A percentile compares a stretch with the other conserved stretches of the same genome.
phyloP scores from a whole-genome alignment of 2,329 filamentous ascomycete genomes.

The Leptodontidium sp. region DNA sequence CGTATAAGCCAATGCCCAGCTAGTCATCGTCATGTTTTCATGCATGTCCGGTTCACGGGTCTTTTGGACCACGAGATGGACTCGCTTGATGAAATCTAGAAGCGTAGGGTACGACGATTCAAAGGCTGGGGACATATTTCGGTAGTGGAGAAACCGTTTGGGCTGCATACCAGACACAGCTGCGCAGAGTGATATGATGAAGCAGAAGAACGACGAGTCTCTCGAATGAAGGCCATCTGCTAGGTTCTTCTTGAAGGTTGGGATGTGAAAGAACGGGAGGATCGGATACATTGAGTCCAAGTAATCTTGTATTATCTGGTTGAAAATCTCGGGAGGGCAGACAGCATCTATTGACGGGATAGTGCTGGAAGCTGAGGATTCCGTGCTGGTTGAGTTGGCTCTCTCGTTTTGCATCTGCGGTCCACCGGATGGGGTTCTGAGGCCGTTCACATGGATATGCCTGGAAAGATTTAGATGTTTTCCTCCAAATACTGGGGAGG shows the following conservation, averaged over 20 bases:
- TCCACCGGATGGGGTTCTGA: not conserved
- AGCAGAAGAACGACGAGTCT: not conserved
- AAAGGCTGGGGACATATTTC: not conserved
- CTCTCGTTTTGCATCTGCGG: not conserved
- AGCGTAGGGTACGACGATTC: not conserved
- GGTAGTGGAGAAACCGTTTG: not conserved
- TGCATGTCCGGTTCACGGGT: not conserved
- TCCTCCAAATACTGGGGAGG: not conserved
- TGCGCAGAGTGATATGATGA: not conserved
- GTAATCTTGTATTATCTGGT: not conserved
- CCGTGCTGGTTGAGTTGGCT: not conserved
- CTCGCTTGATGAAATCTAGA: slow-evolving; percentile 6
- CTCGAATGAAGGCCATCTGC: not conserved
- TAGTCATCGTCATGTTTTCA: slow-evolving; percentile 4
- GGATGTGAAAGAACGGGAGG: slow-evolving; percentile 1
- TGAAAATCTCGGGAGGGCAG: slow-evolving; percentile 1
- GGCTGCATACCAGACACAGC: not conserved
- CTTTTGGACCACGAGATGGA: not conserved
- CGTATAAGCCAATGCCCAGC: not conserved
- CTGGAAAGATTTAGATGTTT: not conserved
- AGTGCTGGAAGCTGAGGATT: not conserved
- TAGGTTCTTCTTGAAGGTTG: slow-evolving; percentile 2
- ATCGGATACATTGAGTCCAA: not conserved
- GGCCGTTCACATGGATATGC: not conserved
- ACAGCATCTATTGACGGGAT: not conserved